Base-by-base conservation (phyloP, 352 stramenopile species). In the Blastocystis sp. region DNA sequence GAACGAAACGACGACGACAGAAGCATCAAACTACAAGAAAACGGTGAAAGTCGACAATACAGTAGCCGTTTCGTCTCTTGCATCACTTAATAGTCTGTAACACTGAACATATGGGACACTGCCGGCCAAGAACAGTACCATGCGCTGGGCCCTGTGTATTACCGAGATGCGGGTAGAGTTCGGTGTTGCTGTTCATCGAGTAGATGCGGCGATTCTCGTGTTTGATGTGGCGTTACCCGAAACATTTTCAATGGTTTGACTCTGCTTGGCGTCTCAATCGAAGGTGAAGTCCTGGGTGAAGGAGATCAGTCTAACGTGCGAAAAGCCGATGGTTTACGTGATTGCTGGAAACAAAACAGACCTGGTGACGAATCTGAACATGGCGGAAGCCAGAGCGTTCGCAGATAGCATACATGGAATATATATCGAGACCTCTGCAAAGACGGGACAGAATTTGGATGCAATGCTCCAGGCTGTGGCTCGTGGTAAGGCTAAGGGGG, bases 91-190 rank as follows among this genome's bases (percentile, higher is more conserved):
- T 69, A 84, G 74, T 69, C 21, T 28, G 74, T 84, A 23, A 52
- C 38, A 10, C 61, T 84, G 10, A 59, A 84, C n/a, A 56, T 84
- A 4, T 84, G 74, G 74, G 74, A 84, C 66, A 84, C 74, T 59
- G 74, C 74, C 34, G 74, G 74, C 1, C 74, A 84, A 34, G 74
- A 84, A 23, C 74, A 84, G 41, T 84, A 84, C 34, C 74, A 84
- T 52, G 74, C 52, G 48, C 34, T 84, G 52, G 74, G 74, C 23
- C 74, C 74, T 34, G 74, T 64, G 1, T 84, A 84, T 43, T 84
- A 84, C 43, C 74, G 74, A 56, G 74, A 84, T 67, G 74, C 74
- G 2, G 74, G 74, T 84, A 70, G 17, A 34, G 28, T 41, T 45
- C n/a, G 7, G n/a, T 53, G 0, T 34, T 34, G 41, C 56, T 11